These are phyloP conservation scores for Zancudomyces culisetae DNA, from an alignment of 371 early-diverging fungal genomes.

Conservation along the genomic window DNA sequence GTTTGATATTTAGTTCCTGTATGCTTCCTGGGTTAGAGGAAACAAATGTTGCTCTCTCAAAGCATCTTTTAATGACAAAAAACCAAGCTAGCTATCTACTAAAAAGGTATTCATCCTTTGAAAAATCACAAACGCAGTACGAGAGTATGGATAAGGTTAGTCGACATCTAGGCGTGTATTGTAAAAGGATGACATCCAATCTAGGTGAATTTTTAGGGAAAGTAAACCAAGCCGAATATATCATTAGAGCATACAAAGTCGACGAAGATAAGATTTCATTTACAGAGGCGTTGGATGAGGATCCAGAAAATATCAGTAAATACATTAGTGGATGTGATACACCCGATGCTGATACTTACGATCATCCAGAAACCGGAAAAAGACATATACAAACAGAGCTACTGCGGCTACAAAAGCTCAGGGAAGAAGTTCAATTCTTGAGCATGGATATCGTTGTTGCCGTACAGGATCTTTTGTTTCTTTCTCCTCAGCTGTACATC, in stretches of 20 bases:
- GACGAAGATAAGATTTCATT: slow-evolving; percentile 1
- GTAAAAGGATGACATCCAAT: neutral
- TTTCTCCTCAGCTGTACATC: neutral
- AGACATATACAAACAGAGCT: neutral
- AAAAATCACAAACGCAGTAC: too few relatives aligned
- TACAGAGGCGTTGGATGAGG: slow-evolving; percentile 3
- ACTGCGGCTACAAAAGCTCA: slow-evolving; percentile 6
- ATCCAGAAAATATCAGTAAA: slow-evolving; percentile 9
- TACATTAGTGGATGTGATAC: too few relatives aligned
- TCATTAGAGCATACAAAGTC: neutral
- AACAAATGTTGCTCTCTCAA: too few relatives aligned
- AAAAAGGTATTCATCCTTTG: too few relatives aligned
- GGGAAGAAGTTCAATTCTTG: slow-evolving; percentile 12
- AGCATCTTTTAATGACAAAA: too few relatives aligned
- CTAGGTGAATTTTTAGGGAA: slow-evolving; percentile 19
- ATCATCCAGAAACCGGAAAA: slow-evolving; percentile 2
- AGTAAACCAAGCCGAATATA: slow-evolving; percentile 12
- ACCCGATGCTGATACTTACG: slow-evolving; percentile 7
- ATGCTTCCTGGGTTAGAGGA: too few relatives aligned
- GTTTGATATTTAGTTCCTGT: too few relatives aligned
- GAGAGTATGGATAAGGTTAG: too few relatives aligned
- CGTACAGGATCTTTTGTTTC: slow-evolving; percentile 14
- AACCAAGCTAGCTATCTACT: too few relatives aligned
- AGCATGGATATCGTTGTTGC: slow-evolving; percentile 17
- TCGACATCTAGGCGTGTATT: neutral